Evolutionary conservation across 148 eudicot genomes (phyloP), one percentile per base, ranked within the genome.

Genomic region (Fagopyrum tataricum): DNA sequence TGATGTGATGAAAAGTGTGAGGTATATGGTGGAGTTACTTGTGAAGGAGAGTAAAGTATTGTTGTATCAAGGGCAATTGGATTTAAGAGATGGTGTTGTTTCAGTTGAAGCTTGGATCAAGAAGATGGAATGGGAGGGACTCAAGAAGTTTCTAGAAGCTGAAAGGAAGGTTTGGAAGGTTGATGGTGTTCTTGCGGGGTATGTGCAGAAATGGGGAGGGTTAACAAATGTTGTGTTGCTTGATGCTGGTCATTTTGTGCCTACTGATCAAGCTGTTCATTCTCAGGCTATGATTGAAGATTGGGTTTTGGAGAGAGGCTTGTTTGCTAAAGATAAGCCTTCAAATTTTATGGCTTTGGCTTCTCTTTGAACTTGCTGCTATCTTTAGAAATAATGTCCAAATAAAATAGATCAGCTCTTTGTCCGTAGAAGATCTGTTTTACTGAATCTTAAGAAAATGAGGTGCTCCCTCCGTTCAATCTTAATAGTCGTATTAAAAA

Each of bases 1-100:
- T 23, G 98, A 94, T 76, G 85, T 88, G 82, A 93, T 94, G 98
- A 94, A 91, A 81, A 91, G 98, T 59, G 96, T 84, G 53, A 94
- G 73, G 79, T 82, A 77, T 74, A 85, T 85, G 93, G 89, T 91
- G 75, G 96, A 94, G 77, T 84, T 72, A 70, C 55, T 94, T 76
- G 78, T 87, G 13, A 72, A 78, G 73, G 74, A 85, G n/a, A 84
- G 76, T 4, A 94, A 79, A 82, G 93, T 94, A 39, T 79, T 91
- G 93, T 55, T 94, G 59, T 94, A 91, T 74, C 89, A 85, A 56
- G 96, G 97, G 23, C 85, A 83, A 14, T 51, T 77, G 74, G 97
- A 94, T 71, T 83, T 94, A 85, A 82, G 82, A 76, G 97, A 85
- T 15, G 96, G 97, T 2, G 92, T 91, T 31, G 91, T 87, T 11